Conservation (phyloP, 2,329 filamentous ascomycete genomes). For the Aureobasidium uvarum region DNA sequence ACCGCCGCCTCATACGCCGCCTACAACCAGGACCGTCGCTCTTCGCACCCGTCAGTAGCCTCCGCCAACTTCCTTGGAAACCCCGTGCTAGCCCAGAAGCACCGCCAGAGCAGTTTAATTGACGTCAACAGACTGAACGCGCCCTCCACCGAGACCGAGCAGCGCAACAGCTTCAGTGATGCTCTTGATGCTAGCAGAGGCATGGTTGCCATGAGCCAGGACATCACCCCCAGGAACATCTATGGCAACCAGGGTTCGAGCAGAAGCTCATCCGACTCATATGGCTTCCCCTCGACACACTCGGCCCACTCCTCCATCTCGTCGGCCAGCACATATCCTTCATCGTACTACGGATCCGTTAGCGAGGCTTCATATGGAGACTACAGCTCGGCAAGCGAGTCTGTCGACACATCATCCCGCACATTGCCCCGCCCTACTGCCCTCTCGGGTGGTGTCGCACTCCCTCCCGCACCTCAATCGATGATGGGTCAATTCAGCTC, state of each 20-base stretch:
- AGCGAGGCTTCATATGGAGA: constrained; percentile 81
- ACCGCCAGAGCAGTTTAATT: constrained; percentile 63
- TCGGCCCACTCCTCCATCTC: constrained; percentile 90
- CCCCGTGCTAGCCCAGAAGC: constrained; percentile 45
- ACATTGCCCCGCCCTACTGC: constrained; percentile 78
- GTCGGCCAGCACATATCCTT: constrained; percentile 71
- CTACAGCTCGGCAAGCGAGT: constrained; percentile 88
- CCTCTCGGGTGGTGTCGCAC: constrained; percentile 55
- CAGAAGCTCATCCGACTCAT: constrained; percentile 77
- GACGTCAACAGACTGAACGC: constrained; percentile 62
- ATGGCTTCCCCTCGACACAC: constrained; percentile 83
- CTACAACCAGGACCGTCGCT: constrained; percentile 64
- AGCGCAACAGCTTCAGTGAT: constrained; percentile 73
- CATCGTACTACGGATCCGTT: constrained; percentile 81
- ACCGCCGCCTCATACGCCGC: constrained; percentile 51
- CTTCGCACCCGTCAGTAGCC: constrained; percentile 79
- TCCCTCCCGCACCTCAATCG: constrained; percentile 82
- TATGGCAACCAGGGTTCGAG: constrained; percentile 66
- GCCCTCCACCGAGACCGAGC: constrained; percentile 53
- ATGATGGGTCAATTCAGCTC: constrained; percentile 99
- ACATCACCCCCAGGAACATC: constrained; percentile 82
- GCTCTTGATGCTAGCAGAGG: constrained; percentile 89
- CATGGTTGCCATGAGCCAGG: constrained; percentile 95
- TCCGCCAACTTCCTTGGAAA: constrained; percentile 53
- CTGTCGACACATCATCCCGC: constrained; percentile 75